Percentiles rank a stretch among this genome's conserved stretches.
phyloP scores from a whole-genome alignment of 345 rosid genomes.

The Salix purpurea region DNA sequence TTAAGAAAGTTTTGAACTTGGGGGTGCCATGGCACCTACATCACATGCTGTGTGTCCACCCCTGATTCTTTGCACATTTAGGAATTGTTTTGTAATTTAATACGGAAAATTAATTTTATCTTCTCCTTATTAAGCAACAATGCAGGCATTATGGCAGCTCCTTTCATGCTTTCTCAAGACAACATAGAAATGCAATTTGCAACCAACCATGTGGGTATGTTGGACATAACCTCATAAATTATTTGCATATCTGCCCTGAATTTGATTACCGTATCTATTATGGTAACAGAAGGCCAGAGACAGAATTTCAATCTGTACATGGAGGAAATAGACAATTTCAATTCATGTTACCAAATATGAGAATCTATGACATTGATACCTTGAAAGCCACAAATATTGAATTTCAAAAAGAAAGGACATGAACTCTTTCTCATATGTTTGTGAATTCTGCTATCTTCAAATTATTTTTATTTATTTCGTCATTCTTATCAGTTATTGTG shows the following conservation, averaged over 20 bases:
- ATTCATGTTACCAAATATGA: neutral
- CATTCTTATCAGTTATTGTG: neutral
- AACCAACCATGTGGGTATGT: conserved; percentile 29
- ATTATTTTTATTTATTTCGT: too few relatives aligned
- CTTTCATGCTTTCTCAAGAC: conserved; percentile 34
- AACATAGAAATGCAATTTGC: conserved; percentile 30
- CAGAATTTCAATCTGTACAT: neutral
- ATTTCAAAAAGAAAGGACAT: neutral
- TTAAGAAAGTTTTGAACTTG: too few relatives aligned
- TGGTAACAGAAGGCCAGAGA: neutral
- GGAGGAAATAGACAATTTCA: neutral
- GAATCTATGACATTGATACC: neutral
- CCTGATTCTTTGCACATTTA: neutral
- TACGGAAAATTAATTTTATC: neutral
- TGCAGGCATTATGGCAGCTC: conserved; percentile 33
- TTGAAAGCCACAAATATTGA: neutral
- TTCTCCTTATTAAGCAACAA: conserved; percentile 23
- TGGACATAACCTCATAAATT: neutral
- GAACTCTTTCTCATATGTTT: neutral
- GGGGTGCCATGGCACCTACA: too few relatives aligned
- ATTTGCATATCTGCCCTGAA: neutral
- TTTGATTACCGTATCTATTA: neutral
- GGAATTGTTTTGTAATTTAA: neutral
- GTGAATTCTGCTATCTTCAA: neutral
- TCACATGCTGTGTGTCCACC: too few relatives aligned